Evolutionary conservation across 2,329 filamentous ascomycete genomes (phyloP).

Genomic region (Colletotrichum paranaense): DNA sequence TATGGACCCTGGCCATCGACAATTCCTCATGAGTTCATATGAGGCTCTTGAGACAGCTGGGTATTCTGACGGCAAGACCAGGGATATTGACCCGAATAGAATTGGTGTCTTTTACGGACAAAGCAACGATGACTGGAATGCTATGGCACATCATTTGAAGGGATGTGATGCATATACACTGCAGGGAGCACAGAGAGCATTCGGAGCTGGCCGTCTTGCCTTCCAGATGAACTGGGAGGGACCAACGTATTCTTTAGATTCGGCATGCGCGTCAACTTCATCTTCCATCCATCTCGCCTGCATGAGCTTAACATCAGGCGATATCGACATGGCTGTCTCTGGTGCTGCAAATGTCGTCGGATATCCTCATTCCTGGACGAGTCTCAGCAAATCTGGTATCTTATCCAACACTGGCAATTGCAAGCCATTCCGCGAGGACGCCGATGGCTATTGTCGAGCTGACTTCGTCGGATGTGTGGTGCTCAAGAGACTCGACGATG

Average conservation of each 20-base stretch:
- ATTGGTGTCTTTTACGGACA: slow-evolving; percentile 5
- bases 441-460: slow-evolving; percentile 62
- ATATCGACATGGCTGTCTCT: slow-evolving; percentile 47
- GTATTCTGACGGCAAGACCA: slow-evolving; percentile 38
- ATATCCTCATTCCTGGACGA: neutral
- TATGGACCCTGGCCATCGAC: slow-evolving; percentile 46
- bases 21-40: slow-evolving; percentile 47
- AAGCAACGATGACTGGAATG: slow-evolving; percentile 1
- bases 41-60: slow-evolving; percentile 43
- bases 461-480: slow-evolving; percentile 58
- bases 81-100: slow-evolving; percentile 40
- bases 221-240: neutral
- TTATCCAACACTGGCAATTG: slow-evolving; percentile 44
- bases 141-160: neutral
- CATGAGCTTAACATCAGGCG: slow-evolving; percentile 42
- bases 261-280: neutral
- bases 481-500: slow-evolving; percentile 58
- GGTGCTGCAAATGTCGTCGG: slow-evolving; percentile 52
- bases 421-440: slow-evolving; percentile 45
- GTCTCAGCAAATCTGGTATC: slow-evolving; percentile 39
- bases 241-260: neutral
- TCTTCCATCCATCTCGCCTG: slow-evolving; percentile 43
- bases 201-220: neutral
- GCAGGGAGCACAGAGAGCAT: neutral
- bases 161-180: slow-evolving; percentile 15